phyloP scores from a whole-genome alignment of 2,329 filamentous ascomycete species.

The Penicillium capsulatum region DNA sequence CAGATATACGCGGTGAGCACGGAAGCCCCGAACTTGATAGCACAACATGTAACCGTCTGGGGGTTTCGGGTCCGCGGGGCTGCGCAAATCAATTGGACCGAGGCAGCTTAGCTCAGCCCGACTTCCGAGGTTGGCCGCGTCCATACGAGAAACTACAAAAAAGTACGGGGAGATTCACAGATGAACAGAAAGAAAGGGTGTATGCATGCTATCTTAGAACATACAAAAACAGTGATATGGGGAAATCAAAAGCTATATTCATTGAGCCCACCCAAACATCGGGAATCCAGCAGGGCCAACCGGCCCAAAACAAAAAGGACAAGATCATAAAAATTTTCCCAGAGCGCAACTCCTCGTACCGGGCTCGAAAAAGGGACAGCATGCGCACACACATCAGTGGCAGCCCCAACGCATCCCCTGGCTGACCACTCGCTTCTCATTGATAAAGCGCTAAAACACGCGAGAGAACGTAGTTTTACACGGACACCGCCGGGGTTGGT shows the following conservation, averaged over 20 bases:
- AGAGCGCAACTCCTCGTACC: slow-evolving; percentile 33
- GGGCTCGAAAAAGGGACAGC: slow-evolving; percentile 27
- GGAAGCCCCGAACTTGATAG: slow-evolving; percentile 6
- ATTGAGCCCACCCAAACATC: slow-evolving; percentile 36
- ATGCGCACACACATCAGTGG: slow-evolving; percentile 13
- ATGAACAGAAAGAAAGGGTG: slow-evolving; percentile 30
- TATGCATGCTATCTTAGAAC: slow-evolving; percentile 38
- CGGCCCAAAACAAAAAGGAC: slow-evolving; percentile 26
- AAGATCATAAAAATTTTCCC: slow-evolving; percentile 33
- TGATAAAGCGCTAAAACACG: slow-evolving; percentile 24
- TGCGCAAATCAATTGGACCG: slow-evolving; percentile 9
- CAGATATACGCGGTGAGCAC: slow-evolving; percentile 3
- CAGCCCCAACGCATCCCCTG: not conserved
- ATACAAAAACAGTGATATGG: slow-evolving; percentile 33
- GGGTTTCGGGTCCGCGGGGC: not conserved
- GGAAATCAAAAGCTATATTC: slow-evolving; percentile 39
- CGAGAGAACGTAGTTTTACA: slow-evolving; percentile 27
- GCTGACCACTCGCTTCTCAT: slow-evolving; percentile 13
- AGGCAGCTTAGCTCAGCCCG: slow-evolving; percentile 22
- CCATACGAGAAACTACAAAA: no score
- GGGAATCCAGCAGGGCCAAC: slow-evolving; percentile 27
- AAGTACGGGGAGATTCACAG: no score
- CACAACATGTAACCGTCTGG: not conserved
- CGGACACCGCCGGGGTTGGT: slow-evolving; percentile 4
- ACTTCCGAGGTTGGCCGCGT: not conserved